A percentile compares a stretch with the other conserved stretches of the same genome.
Conservation (phyloP, 2,329 filamentous ascomycete genomes). For the Ceratocystis colombiana region DNA sequence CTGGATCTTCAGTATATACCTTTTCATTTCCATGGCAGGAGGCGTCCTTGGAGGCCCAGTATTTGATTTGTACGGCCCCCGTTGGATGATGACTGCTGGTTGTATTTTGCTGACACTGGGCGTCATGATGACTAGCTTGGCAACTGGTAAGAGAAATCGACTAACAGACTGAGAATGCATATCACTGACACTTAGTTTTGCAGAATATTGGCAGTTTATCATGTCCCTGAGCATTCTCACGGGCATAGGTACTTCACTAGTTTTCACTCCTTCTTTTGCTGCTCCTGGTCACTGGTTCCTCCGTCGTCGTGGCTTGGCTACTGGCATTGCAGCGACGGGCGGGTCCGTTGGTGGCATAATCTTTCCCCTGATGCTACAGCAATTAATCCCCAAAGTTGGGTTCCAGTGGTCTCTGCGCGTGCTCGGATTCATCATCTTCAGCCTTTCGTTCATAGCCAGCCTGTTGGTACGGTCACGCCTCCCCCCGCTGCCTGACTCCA, state of each 20-base stretch:
- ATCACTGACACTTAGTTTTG: slow-evolving; percentile 10
- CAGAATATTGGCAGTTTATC: slow-evolving; percentile 69
- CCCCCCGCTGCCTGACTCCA: slow-evolving; percentile 37
- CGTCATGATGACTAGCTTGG: slow-evolving; percentile 59
- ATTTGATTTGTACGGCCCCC: slow-evolving; percentile 67
- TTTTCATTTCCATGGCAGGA: slow-evolving; percentile 72
- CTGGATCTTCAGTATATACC: slow-evolving; percentile 80
- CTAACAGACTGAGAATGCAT: not conserved
- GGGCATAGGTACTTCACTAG: slow-evolving; percentile 61
- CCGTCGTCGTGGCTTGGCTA: slow-evolving; percentile 61
- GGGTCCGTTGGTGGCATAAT: slow-evolving; percentile 58
- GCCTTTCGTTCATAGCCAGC: slow-evolving; percentile 39
- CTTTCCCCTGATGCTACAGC: slow-evolving; percentile 44
- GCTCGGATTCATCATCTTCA: slow-evolving; percentile 42
- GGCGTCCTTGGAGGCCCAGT: slow-evolving; percentile 73
- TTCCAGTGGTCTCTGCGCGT: slow-evolving; percentile 44
- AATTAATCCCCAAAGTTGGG: slow-evolving; percentile 39
- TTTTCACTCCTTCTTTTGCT: slow-evolving; percentile 68
- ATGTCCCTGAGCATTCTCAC: slow-evolving; percentile 64
- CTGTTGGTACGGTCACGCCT: slow-evolving; percentile 45
- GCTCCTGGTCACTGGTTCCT: slow-evolving; percentile 73
- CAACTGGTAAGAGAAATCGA: slow-evolving; percentile 38
- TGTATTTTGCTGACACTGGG: slow-evolving; percentile 51
- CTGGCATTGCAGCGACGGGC: slow-evolving; percentile 63
- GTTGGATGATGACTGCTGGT: slow-evolving; percentile 54